Conservation (phyloP, 176 grass and related monocot species). For the Aegilops tauschii region DNA sequence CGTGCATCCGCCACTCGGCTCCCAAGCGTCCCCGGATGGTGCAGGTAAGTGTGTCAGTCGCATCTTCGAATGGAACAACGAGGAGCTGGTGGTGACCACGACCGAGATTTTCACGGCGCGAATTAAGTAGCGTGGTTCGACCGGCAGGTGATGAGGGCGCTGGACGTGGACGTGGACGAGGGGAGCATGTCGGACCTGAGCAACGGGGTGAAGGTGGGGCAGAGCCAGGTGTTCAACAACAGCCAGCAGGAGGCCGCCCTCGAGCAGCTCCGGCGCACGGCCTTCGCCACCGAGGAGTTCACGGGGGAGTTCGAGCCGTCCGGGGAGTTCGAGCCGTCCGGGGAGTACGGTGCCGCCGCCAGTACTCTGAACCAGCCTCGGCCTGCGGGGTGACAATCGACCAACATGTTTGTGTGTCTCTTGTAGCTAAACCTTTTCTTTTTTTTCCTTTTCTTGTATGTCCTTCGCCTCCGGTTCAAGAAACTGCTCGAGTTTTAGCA, state of each 20-base stretch:
- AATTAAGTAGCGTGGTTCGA: too few relatives aligned
- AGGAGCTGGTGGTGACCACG: too few relatives aligned
- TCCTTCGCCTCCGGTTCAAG: neutral
- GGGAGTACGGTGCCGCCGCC: neutral
- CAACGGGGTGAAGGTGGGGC: constrained; percentile 70
- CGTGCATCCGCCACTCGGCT: constrained; percentile 77
- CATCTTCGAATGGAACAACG: neutral
- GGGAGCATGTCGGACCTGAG: constrained; percentile 56
- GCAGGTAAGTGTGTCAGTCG: neutral
- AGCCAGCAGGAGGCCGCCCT: constrained; percentile 35
- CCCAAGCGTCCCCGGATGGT: constrained; percentile 66
- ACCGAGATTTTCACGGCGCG: neutral
- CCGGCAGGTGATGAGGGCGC: constrained; percentile 63
- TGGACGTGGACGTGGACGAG: constrained; percentile 45
- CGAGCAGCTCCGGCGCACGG: constrained; percentile 53
- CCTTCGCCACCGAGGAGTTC: constrained; percentile 58
- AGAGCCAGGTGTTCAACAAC: constrained; percentile 35
- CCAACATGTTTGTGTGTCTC: neutral
- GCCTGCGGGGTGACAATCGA: neutral
- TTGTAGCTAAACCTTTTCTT: neutral
- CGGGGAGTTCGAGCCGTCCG: constrained; percentile 28
- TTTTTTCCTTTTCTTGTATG: neutral
- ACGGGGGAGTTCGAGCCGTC: constrained; percentile 36
- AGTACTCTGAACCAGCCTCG: constrained; percentile 6
- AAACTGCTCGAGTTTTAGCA: too few relatives aligned